Evolutionary conservation across 495 filamentous ascomycete species (phyloP).

Genomic region (Amniculicola lignicola): DNA sequence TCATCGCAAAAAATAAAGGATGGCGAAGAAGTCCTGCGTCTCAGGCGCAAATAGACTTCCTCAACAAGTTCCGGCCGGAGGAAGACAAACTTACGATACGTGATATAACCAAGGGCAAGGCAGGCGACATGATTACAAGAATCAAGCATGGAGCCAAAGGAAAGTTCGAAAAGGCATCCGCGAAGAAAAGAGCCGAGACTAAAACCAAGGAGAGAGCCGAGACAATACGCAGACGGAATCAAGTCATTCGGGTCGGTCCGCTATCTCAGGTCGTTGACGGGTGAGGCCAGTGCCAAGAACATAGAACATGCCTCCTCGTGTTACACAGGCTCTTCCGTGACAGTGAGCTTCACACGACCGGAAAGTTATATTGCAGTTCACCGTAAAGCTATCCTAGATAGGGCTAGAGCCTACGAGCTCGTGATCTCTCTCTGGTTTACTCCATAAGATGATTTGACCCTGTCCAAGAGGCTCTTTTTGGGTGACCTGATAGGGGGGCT

Average conservation of each 20-base stretch:
- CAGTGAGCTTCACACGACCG: too few relatives aligned
- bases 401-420: too few relatives aligned
- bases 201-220: conserved; percentile 6
- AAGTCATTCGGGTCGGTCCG: conserved; percentile 11
- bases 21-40: conserved; percentile 72
- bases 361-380: too few relatives aligned
- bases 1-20: conserved; percentile 55
- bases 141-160: conserved; percentile 77
- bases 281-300: too few relatives aligned
- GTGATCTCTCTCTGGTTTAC: too few relatives aligned
- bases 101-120: conserved; percentile 73
- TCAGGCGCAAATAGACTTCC: conserved; percentile 62
- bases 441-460: too few relatives aligned
- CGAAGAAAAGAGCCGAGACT: conserved; percentile 47
- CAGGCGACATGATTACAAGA: conserved; percentile 91
- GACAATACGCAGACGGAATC: background rate
- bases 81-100: conserved; percentile 52
- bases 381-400: too few relatives aligned
- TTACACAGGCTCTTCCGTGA: too few relatives aligned
- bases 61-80: conserved; percentile 63
- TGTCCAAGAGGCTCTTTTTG: too few relatives aligned
- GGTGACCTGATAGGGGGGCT: too few relatives aligned
- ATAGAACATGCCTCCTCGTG: too few relatives aligned
- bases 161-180: conserved; percentile 56
- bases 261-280: background rate